Evolutionary conservation across 2,329 filamentous ascomycete genomes (phyloP).

Genomic region (Colletotrichum lini): DNA sequence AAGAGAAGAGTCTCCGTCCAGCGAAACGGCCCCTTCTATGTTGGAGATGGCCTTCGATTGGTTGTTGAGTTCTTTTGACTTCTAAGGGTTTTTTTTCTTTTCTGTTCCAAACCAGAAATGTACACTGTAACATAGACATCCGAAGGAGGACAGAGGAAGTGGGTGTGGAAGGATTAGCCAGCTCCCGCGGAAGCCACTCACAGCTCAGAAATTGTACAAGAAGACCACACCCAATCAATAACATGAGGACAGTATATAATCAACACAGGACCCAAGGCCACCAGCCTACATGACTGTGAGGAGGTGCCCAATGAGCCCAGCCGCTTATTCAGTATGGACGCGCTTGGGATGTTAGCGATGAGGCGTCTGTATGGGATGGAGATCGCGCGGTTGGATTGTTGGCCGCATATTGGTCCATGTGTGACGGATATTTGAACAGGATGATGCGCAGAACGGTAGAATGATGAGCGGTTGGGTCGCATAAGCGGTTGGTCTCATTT

Average conservation of each 20-base stretch:
- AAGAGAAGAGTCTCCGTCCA: neutral
- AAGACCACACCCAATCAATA: slow-evolving; percentile 28
- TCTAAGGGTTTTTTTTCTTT: no score
- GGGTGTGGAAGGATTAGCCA: slow-evolving; percentile 44
- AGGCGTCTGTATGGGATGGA: slow-evolving; percentile 15
- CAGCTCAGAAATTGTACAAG: slow-evolving; percentile 46
- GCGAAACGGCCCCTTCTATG: neutral
- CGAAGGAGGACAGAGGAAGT: slow-evolving; percentile 3
- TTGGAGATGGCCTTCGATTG: slow-evolving; percentile 33
- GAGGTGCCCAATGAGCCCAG: neutral
- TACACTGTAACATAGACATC: slow-evolving; percentile 40
- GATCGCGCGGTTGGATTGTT: slow-evolving; percentile 8
- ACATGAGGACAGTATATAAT: slow-evolving; percentile 18
- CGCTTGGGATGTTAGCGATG: neutral
- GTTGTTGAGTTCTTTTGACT: slow-evolving; percentile 51
- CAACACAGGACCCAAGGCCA: neutral
- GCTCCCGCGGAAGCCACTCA: slow-evolving; percentile 53
- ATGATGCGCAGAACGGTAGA: slow-evolving; percentile 28
- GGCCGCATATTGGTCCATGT: neutral
- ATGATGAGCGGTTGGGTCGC: slow-evolving; percentile 23
- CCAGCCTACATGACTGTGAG: neutral
- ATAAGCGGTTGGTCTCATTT: slow-evolving; percentile 26
- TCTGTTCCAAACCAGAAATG: neutral
- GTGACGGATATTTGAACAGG: neutral
- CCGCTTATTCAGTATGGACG: slow-evolving; percentile 12